A percentile compares a stretch with the other conserved stretches of the same genome.
phyloP scores from a whole-genome alignment of 2,329 filamentous ascomycete genomes.

The Clarireedia hainanense region DNA sequence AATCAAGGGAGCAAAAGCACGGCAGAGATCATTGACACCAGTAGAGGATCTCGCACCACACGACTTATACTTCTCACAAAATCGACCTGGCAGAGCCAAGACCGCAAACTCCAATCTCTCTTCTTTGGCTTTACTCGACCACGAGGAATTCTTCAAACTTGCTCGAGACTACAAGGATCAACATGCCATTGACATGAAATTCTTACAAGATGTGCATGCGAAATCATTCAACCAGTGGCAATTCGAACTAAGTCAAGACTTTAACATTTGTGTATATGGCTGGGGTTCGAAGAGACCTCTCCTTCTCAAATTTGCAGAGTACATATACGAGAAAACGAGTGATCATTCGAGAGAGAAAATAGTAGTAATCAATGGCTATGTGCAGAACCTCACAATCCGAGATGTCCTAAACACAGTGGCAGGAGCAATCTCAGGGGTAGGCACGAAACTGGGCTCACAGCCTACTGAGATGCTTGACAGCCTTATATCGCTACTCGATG shows the following conservation, averaged over 20 bases:
- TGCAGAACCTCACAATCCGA: constrained; percentile 54
- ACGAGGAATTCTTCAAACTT: constrained; percentile 82
- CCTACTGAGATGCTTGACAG: constrained; percentile 61
- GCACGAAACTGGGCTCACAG: constrained; percentile 37
- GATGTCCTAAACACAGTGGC: constrained; percentile 65
- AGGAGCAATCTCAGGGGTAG: constrained; percentile 44
- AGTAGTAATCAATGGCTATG: constrained; percentile 82
- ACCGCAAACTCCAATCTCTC: constrained; percentile 82
- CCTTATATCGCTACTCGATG: constrained; percentile 53
- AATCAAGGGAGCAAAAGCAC: constrained; percentile 38
- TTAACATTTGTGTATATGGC: constrained; percentile 86
- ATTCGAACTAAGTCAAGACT: constrained; percentile 81
- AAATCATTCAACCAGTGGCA: constrained; percentile 85
- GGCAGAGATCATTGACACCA: constrained; percentile 43
- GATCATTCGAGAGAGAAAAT: constrained; percentile 42
- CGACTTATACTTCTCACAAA: constrained; percentile 91
- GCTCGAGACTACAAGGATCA: constrained; percentile 55
- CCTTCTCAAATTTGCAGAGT: constrained; percentile 65
- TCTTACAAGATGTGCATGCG: constrained; percentile 66
- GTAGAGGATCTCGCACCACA: constrained; percentile 77
- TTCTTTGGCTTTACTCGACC: constrained; percentile 68
- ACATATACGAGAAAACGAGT: constrained; percentile 45
- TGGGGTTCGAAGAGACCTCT: constrained; percentile 82
- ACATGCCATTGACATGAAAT: constrained; percentile 61
- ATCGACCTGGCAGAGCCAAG: constrained; percentile 70